These are phyloP conservation scores for Rhodosporidiobolus sp. DNA, from an alignment of 768 basidiomycete genomes.

Conservation along the genomic window DNA sequence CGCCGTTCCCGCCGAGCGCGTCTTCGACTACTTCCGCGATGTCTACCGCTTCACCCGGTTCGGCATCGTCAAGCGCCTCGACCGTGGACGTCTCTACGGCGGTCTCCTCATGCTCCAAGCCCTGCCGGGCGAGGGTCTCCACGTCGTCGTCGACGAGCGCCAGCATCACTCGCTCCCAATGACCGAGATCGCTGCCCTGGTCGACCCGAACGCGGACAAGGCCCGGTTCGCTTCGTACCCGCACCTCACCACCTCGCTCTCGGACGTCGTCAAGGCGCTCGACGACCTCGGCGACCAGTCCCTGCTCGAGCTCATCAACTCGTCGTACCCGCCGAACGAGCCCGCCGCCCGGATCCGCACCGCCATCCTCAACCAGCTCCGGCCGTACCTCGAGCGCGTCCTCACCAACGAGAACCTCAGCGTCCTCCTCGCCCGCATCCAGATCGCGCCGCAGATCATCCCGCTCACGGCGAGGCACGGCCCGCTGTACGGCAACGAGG, in stretches of 20 bases:
- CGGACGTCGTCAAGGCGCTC: neutral
- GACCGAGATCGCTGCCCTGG: conserved; percentile 26
- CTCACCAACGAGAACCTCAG: neutral
- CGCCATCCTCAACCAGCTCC: conserved; percentile 13
- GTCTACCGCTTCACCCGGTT: conserved; percentile 32
- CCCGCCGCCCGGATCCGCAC: neutral
- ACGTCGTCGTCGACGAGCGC: conserved; percentile 34
- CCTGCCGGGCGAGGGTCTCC: conserved; percentile 28
- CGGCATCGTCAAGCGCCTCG: conserved; percentile 25
- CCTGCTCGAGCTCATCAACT: conserved; percentile 17
- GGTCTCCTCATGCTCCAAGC: conserved; percentile 35
- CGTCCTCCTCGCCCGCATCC: conserved; percentile 23
- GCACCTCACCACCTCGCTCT: conserved; percentile 2
- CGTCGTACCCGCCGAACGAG: neutral
- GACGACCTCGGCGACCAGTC: conserved; percentile 9
- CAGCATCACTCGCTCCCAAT: conserved; percentile 38
- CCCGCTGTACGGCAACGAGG: conserved; percentile 17
- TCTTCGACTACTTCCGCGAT: conserved; percentile 37
- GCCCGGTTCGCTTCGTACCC: neutral
- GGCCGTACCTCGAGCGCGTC: conserved; percentile 19
- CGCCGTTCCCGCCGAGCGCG: conserved; percentile 30
- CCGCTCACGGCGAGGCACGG: conserved; percentile 31
- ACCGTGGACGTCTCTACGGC: conserved; percentile 27
- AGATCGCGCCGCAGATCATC: conserved; percentile 19
- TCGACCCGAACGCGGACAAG: conserved; percentile 7